These are phyloP conservation scores for Cynara cardunculus DNA, from an alignment of 129 eudicot species.

Conservation along the genomic window DNA sequence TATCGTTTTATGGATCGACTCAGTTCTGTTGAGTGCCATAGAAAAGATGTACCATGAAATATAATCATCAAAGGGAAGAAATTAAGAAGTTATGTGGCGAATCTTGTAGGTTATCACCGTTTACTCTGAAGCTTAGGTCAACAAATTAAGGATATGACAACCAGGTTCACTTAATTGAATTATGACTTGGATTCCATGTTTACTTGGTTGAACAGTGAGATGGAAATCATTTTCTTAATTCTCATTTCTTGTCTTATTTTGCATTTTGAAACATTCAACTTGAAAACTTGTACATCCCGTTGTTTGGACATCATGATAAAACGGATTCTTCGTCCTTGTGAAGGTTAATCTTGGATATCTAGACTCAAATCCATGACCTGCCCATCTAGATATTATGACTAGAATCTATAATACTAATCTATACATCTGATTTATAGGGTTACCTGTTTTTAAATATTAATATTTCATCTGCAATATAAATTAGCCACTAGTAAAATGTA, in stretches of 20 bases:
- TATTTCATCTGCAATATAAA: not conserved
- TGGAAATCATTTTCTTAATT: constrained; percentile 24
- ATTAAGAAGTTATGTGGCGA: constrained; percentile 36
- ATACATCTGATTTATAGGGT: not conserved
- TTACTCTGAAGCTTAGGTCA: constrained; percentile 23
- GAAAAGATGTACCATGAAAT: constrained; percentile 24
- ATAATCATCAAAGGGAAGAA: constrained; percentile 43
- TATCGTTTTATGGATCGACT: not conserved
- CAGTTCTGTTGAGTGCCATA: constrained; percentile 15
- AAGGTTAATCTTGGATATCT: not conserved
- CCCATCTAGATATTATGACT: not conserved
- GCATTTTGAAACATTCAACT: not conserved
- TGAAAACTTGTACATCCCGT: not conserved
- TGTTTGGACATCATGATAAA: not conserved
- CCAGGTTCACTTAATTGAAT: constrained; percentile 29
- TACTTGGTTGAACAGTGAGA: constrained; percentile 32
- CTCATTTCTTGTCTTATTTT: constrained; percentile 2
- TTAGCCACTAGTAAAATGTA: constrained; percentile 13
- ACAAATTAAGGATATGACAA: constrained; percentile 19
- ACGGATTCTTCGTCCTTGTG: not conserved
- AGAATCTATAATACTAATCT: not conserved
- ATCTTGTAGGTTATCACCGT: constrained; percentile 34
- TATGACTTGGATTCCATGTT: constrained; percentile 58
- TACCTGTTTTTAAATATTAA: not conserved
- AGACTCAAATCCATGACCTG: not conserved